Evolutionary conservation across 805 yeast genomes (phyloP).

Genomic region (Teunomyces stri): DNA sequence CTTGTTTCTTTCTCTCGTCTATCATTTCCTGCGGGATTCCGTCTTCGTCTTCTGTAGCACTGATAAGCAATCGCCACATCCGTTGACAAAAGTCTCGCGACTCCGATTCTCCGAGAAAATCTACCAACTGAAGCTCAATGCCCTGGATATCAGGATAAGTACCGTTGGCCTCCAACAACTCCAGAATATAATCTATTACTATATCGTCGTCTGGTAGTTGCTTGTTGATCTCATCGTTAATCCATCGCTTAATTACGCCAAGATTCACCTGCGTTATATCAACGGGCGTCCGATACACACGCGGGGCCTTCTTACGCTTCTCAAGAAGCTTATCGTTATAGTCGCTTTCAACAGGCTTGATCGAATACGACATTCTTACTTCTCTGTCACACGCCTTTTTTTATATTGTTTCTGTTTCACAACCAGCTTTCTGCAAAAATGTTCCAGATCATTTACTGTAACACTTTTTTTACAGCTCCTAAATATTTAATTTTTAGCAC

Average conservation of each 20-base stretch:
- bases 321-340: not conserved
- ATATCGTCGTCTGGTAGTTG: constrained; percentile 53
- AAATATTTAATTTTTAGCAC: not conserved
- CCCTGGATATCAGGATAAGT: constrained; percentile 35
- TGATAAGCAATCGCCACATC: constrained; percentile 44
- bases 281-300: constrained; percentile 32
- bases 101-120: constrained; percentile 44
- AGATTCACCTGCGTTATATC: constrained; percentile 39
- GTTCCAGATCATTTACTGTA: not conserved
- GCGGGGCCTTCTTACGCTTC: constrained; percentile 26
- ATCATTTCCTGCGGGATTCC: constrained; percentile 44
- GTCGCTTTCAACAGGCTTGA: constrained; percentile 16
- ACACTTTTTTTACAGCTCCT: not conserved
- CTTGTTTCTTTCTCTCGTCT: constrained; percentile 14
- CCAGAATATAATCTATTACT: constrained; percentile 43
- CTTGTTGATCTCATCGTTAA: constrained; percentile 28
- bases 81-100: constrained; percentile 37
- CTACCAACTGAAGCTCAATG: constrained; percentile 42
- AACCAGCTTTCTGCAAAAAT: not conserved
- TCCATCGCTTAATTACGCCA: constrained; percentile 41
- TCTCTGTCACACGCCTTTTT: not conserved
- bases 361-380: constrained; percentile 17
- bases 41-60: constrained; percentile 43
- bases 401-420: not conserved
- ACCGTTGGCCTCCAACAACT: constrained; percentile 36